Conservation (phyloP, 257 asterid species). For the Solanum peruvianum region DNA sequence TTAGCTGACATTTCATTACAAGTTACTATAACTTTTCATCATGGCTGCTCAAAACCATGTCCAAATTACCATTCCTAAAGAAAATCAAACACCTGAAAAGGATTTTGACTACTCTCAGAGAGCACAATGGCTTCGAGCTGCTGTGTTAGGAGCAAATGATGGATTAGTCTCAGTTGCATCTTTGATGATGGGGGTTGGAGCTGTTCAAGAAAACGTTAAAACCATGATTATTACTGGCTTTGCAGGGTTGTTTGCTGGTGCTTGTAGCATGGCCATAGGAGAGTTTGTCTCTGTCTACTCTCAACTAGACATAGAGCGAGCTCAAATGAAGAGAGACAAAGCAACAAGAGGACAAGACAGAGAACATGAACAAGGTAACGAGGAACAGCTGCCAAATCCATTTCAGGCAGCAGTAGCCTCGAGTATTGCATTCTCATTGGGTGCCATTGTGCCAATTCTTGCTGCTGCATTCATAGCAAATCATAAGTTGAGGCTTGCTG, state of each 20-base stretch:
- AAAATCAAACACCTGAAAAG: conserved; percentile 8
- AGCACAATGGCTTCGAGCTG: conserved; percentile 73
- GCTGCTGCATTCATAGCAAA: conserved; percentile 42
- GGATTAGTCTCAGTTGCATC: conserved; percentile 66
- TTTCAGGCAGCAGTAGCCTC: conserved; percentile 53
- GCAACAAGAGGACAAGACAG: background rate
- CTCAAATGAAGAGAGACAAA: conserved; percentile 40
- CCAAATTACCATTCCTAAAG: conserved; percentile 20
- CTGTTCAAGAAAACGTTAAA: conserved; percentile 32
- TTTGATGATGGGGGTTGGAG: conserved; percentile 63
- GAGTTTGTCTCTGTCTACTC: conserved; percentile 62
- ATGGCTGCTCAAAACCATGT: conserved; percentile 43
- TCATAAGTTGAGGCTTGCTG: conserved; percentile 30
- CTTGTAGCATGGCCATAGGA: conserved; percentile 80
- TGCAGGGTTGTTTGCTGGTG: conserved; percentile 60
- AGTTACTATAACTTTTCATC: background rate
- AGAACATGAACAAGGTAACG: background rate
- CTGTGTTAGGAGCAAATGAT: conserved; percentile 61
- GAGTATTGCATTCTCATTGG: conserved; percentile 43
- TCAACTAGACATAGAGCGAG: conserved; percentile 47
- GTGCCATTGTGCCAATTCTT: conserved; percentile 51
- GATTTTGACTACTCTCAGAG: conserved; percentile 47
- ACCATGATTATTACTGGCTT: conserved; percentile 51
- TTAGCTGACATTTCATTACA: background rate
- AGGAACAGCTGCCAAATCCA: conserved; percentile 52